Evolutionary conservation across 352 stramenopile species (phyloP).

Genomic region (Phytophthora macrochlamydospora): DNA sequence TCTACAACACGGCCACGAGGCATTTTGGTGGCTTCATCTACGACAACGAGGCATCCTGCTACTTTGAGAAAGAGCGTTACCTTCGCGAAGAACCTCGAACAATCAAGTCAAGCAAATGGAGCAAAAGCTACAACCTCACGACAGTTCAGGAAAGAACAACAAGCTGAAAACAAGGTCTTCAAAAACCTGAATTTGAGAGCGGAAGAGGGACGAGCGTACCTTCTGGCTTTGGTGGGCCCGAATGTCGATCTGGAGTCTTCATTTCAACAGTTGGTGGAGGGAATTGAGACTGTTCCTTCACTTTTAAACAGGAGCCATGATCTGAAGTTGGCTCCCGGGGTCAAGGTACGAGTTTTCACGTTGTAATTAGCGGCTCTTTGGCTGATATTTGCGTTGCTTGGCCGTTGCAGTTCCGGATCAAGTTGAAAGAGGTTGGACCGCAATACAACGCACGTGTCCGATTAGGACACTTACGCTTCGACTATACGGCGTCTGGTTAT

Average conservation of each 20-base stretch:
- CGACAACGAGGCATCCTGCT: background rate
- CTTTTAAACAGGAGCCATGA: constrained; percentile 66
- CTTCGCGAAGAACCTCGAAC: constrained; percentile 16
- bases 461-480: constrained; percentile 51
- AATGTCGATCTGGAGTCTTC: constrained; percentile 63
- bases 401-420: constrained; percentile 51
- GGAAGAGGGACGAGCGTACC: constrained; percentile 48
- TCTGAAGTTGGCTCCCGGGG: constrained; percentile 51
- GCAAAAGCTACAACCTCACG: constrained; percentile 4
- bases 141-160: constrained; percentile 3
- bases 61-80: constrained; percentile 31
- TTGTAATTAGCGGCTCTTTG: background rate
- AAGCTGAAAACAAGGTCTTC: constrained; percentile 4
- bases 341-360: constrained; percentile 46
- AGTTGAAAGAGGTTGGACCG: constrained; percentile 25
- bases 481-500: constrained; percentile 36
- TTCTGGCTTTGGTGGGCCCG: constrained; percentile 58
- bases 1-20: constrained; percentile 9
- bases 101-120: background rate
- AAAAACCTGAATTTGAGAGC: constrained; percentile 27
- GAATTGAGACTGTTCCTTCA: constrained; percentile 37
- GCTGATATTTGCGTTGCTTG: constrained; percentile 8
- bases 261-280: constrained; percentile 46
- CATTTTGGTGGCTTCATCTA: background rate
- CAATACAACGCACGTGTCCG: constrained; percentile 37